Evolutionary conservation across 345 rosid genomes (phyloP).

Genomic region (Microthlaspi erraticum): DNA sequence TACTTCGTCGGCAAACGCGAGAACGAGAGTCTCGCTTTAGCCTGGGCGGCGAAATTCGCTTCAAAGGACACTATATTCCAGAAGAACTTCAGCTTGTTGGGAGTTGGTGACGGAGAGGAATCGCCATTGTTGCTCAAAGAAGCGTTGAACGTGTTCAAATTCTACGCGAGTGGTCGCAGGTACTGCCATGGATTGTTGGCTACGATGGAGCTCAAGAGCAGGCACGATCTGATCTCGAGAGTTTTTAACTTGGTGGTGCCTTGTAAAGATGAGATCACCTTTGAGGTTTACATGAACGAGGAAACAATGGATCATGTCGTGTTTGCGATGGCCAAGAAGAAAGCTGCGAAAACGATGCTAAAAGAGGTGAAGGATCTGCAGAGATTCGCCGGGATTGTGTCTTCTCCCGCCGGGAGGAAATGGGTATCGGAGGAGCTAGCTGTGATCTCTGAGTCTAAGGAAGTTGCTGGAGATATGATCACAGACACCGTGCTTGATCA

Average conservation of each 20-base stretch:
- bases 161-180: constrained; percentile 89
- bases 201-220: constrained; percentile 86
- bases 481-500: constrained; percentile 88
- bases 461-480: constrained; percentile 92
- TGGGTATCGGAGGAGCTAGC: constrained; percentile 79
- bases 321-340: constrained; percentile 79
- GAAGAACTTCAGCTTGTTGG: constrained; percentile 73
- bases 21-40: constrained; percentile 79
- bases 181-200: constrained; percentile 89
- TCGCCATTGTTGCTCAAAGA: constrained; percentile 86
- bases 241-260: constrained; percentile 74
- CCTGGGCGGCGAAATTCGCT: constrained; percentile 88
- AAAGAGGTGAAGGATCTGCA: constrained; percentile 81
- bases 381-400: constrained; percentile 59
- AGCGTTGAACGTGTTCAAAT: constrained; percentile 77
- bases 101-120: constrained; percentile 76
- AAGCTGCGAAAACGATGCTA: constrained; percentile 71
- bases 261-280: constrained; percentile 77
- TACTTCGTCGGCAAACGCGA: constrained; percentile 79
- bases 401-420: constrained; percentile 64
- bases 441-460: constrained; percentile 81
- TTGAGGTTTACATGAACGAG: constrained; percentile 88
- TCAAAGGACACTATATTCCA: constrained; percentile 75
- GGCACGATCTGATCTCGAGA: constrained; percentile 82
- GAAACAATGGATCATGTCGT: constrained; percentile 86